A percentile compares a stretch with the other conserved stretches of the same genome.
phyloP scores from a whole-genome alignment of 139 green algal species.

The Ettlia oleoabundans region DNA sequence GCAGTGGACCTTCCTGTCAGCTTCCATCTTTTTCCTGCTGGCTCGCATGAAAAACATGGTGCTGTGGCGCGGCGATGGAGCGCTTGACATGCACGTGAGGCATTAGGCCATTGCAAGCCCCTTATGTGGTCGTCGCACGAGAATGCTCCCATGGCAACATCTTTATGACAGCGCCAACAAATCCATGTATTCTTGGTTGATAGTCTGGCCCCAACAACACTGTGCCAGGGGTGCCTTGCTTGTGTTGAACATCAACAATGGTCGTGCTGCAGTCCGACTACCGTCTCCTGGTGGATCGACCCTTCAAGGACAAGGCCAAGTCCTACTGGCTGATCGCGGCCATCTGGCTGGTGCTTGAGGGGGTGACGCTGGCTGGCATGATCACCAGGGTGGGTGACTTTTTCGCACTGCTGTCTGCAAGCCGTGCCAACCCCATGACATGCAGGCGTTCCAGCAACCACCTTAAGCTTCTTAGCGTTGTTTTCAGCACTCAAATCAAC shows the following conservation, averaged over 20 bases:
- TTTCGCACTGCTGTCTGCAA: background rate
- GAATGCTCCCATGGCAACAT: too few relatives aligned
- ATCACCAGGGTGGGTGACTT: background rate
- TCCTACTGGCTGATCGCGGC: background rate
- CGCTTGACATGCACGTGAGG: conserved; percentile 15
- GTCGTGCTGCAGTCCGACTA: conserved; percentile 6
- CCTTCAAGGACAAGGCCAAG: background rate
- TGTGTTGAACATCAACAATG: background rate
- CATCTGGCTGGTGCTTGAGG: background rate
- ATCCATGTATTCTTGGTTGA: background rate
- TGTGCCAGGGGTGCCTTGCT: background rate
- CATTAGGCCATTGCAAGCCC: background rate
- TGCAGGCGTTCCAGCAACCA: too few relatives aligned
- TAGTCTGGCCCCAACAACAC: background rate
- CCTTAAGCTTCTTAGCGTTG: too few relatives aligned
- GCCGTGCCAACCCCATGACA: background rate
- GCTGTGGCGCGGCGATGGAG: background rate
- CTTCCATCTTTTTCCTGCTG: conserved; percentile 9
- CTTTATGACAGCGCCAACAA: background rate
- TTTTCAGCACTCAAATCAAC: background rate
- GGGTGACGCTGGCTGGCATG: background rate
- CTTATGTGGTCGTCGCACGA: too few relatives aligned
- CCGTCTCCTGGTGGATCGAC: conserved; percentile 4
- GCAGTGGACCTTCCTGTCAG: conserved; percentile 8
- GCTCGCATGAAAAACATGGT: conserved; percentile 15